A percentile compares a stretch with the other conserved stretches of the same genome.
phyloP scores from a whole-genome alignment of 495 filamentous ascomycete genomes.

The Aspergillus steynii region DNA sequence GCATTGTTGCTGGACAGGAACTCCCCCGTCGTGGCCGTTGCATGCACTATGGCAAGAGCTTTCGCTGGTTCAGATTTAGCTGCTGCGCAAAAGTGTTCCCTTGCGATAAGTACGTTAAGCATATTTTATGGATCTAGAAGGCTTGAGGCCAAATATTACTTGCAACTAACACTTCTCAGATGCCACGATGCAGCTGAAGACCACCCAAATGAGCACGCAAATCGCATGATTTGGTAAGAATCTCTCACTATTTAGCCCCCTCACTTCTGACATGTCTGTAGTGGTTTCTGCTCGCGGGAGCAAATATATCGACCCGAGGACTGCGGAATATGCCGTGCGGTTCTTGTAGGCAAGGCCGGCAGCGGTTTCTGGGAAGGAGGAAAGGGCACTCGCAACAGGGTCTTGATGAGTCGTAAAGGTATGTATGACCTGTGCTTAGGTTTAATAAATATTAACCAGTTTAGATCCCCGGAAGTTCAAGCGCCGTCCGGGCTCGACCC shows the following conservation, averaged over 20 bases:
- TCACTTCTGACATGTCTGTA: constrained; percentile 17
- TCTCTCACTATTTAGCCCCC: not conserved
- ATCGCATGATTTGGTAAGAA: constrained; percentile 78
- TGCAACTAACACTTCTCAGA: constrained; percentile 29
- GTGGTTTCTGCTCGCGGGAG: constrained; percentile 77
- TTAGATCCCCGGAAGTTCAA: constrained; percentile 70
- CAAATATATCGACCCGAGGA: constrained; percentile 80
- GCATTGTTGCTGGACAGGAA: constrained; percentile 76
- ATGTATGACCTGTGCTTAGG: constrained; percentile 15
- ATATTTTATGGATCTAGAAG: not conserved
- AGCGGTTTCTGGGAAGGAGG: constrained; percentile 92
- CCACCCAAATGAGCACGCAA: constrained; percentile 81
- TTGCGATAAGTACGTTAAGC: constrained; percentile 62
- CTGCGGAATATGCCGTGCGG: constrained; percentile 74
- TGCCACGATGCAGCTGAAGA: constrained; percentile 76
- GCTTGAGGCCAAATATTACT: too few species aligned
- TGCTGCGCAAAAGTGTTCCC: constrained; percentile 70
- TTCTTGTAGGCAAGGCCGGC: constrained; percentile 67
- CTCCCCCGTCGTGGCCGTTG: constrained; percentile 76
- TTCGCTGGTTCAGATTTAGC: constrained; percentile 79
- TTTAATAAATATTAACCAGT: constrained; percentile 10
- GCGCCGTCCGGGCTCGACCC: constrained; percentile 39
- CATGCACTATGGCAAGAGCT: constrained; percentile 74
- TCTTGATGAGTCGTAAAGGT: constrained; percentile 69
- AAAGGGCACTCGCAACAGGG: constrained; percentile 74